Conservation (phyloP, 2,329 filamentous ascomycete species). For the Rhexocercosporidium sp. region DNA sequence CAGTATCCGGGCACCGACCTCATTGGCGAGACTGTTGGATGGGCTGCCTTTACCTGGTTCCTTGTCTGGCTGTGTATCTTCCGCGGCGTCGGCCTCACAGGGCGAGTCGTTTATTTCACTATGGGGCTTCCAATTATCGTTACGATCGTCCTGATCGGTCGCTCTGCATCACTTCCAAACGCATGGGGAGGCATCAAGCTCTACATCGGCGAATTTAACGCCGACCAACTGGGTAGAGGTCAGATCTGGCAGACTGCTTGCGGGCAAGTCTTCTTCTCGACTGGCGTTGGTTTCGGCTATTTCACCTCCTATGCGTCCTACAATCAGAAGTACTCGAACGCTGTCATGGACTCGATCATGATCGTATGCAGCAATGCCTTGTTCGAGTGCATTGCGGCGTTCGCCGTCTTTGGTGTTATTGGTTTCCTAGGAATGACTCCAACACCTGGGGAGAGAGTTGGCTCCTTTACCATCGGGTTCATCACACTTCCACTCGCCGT, state of each 20-base stretch:
- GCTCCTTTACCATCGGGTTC: conserved; percentile 8
- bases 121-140: conserved; percentile 3
- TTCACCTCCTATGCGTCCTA: conserved; percentile 14
- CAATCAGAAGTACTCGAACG: conserved; percentile 7
- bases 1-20: conserved; percentile 1
- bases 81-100: conserved; percentile 6
- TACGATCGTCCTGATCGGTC: conserved; percentile 2
- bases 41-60: conserved; percentile 9
- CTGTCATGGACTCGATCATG: conserved; percentile 9
- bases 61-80: conserved; percentile 12
- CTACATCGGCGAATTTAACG: conserved; percentile 4
- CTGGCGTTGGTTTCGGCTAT: conserved; percentile 6
- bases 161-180: conserved; percentile 10
- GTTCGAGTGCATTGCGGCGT: conserved; percentile 1
- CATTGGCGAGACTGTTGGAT: conserved; percentile 3
- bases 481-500: conserved; percentile 5
- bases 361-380: conserved; percentile 8
- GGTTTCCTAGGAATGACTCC: conserved; percentile 13
- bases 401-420: conserved; percentile 11
- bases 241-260: conserved; percentile 11
- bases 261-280: conserved; percentile 11
- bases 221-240: conserved; percentile 1
- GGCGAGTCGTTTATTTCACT: conserved; percentile 8
- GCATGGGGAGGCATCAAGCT: conserved; percentile 2
- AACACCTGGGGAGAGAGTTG: conserved; percentile 6